Evolutionary conservation across 306 rosid species (phyloP).

Genomic region (Lathyrus tuberosus): DNA sequence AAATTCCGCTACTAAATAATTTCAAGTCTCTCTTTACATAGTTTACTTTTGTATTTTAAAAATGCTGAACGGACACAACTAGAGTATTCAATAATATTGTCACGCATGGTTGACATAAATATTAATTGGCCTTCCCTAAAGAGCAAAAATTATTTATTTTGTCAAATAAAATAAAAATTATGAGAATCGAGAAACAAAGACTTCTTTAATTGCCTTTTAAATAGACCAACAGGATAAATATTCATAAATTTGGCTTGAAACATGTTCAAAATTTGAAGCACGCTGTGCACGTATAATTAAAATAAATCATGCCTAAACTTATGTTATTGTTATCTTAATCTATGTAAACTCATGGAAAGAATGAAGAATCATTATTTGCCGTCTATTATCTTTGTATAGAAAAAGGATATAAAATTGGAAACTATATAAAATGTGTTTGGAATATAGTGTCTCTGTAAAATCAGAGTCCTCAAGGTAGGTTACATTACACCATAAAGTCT

Average conservation of each 20-base stretch:
- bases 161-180: constrained; percentile 18
- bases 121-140: constrained; percentile 33
- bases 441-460: too few species aligned
- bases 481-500: too few species aligned
- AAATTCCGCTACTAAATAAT: neutral
- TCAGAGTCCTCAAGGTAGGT: too few species aligned
- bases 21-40: constrained; percentile 10
- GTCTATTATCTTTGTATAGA: neutral
- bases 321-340: constrained; percentile 18
- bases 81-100: neutral
- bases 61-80: neutral
- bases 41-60: neutral
- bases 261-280: constrained; percentile 23
- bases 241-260: neutral
- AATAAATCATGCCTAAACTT: constrained; percentile 9
- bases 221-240: neutral
- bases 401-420: neutral
- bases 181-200: constrained; percentile 15
- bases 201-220: constrained; percentile 29
- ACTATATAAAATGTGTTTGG: too few species aligned
- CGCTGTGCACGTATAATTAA: constrained; percentile 5
- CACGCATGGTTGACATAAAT: constrained; percentile 35
- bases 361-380: constrained; percentile 34
- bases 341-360: constrained; percentile 14
- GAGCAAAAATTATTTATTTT: constrained; percentile 21